Evolutionary conservation across 371 early-diverging fungal species (phyloP).

Genomic region (Quaeritorhiza haematococci): DNA sequence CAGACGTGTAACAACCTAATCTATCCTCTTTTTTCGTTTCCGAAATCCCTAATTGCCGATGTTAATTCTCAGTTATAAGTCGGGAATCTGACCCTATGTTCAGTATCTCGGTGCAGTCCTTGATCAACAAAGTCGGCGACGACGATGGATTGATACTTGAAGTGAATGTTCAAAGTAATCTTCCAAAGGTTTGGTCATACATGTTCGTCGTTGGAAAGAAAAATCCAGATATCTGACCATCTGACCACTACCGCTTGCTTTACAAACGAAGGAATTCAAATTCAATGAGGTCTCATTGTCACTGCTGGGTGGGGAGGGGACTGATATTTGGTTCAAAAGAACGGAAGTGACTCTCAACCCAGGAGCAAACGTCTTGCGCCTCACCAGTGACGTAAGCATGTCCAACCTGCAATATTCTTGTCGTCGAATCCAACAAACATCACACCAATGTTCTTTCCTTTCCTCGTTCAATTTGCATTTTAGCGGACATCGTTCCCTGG

Average conservation of each 20-base stretch:
- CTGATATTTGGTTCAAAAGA: constrained; percentile 44
- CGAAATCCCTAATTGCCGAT: background rate
- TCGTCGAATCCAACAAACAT: too few species aligned
- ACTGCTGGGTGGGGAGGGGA: constrained; percentile 53
- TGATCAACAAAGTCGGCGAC: constrained; percentile 52
- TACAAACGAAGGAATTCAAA: constrained; percentile 33
- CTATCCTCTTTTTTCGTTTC: background rate
- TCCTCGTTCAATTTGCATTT: background rate
- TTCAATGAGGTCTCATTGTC: constrained; percentile 48
- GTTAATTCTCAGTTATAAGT: constrained; percentile 37
- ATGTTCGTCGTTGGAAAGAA: background rate
- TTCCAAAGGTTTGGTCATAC: constrained; percentile 9
- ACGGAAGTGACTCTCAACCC: constrained; percentile 46
- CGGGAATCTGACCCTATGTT: constrained; percentile 58
- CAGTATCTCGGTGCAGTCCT: constrained; percentile 44
- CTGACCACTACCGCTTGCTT: background rate
- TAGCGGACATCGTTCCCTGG: constrained; percentile 56
- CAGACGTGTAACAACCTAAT: too few species aligned
- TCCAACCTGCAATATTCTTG: background rate
- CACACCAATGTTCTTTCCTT: background rate
- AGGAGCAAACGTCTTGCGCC: constrained; percentile 58
- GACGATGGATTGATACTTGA: constrained; percentile 61
- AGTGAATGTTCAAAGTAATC: constrained; percentile 20
- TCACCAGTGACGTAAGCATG: constrained; percentile 55
- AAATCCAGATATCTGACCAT: background rate